Percentiles rank a stretch among this genome's conserved stretches.
Conservation (phyloP, 257 asterid species). For the Petunia axillaris region DNA sequence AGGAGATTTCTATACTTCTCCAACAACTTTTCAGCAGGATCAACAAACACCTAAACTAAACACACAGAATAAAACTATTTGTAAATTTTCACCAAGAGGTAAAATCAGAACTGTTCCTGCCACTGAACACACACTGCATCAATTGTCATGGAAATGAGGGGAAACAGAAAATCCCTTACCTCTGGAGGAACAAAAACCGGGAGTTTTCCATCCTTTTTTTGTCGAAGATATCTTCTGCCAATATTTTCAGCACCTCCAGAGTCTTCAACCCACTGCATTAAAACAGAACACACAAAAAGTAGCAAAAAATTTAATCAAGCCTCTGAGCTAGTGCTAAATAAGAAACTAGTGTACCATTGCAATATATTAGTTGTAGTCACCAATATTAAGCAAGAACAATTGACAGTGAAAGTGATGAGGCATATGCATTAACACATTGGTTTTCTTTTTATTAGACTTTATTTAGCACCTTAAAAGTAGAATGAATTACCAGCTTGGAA, state of each 20-base stretch:
- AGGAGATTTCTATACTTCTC: neutral
- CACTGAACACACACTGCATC: neutral
- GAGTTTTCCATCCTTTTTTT: slow-evolving; percentile 69
- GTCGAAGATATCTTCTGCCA: slow-evolving; percentile 68
- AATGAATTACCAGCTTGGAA: neutral
- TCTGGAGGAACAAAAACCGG: slow-evolving; percentile 80
- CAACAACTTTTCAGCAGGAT: neutral
- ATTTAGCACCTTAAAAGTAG: neutral
- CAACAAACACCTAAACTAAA: neutral
- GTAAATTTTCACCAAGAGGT: neutral
- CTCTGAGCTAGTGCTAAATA: neutral
- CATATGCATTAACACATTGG: neutral
- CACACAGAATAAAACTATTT: neutral
- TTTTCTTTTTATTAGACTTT: neutral
- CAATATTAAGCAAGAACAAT: neutral
- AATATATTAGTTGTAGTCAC: neutral
- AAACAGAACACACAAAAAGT: neutral
- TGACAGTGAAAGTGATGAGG: neutral
- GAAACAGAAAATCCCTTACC: slow-evolving; percentile 44
- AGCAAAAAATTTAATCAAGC: neutral
- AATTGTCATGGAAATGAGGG: neutral
- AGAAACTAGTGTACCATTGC: neutral
- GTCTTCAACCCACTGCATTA: slow-evolving; percentile 74
- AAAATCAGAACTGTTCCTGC: neutral
- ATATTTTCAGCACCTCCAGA: slow-evolving; percentile 78